Evolutionary conservation across 148 eudicot genomes (phyloP).

Genomic region (Arbutus unedo): DNA sequence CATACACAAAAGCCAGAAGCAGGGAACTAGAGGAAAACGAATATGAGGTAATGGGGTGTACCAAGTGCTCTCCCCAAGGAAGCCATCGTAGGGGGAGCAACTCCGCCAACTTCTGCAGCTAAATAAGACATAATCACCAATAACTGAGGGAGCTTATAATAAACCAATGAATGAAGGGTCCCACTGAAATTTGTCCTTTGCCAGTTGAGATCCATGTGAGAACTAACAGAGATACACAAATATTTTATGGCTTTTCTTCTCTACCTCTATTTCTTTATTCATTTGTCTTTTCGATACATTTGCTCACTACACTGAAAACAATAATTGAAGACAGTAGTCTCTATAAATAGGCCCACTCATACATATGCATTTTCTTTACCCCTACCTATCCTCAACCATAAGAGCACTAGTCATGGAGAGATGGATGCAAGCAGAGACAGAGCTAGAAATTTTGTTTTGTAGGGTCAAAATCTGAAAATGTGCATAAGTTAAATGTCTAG

Average conservation of each 20-base stretch:
- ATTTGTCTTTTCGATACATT: too few relatives aligned
- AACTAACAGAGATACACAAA: neutral
- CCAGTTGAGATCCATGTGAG: neutral
- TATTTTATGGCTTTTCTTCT: neutral
- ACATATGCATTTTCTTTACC: too few relatives aligned
- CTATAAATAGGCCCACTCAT: too few relatives aligned
- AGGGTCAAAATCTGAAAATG: too few relatives aligned
- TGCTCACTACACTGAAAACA: too few relatives aligned
- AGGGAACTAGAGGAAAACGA: neutral
- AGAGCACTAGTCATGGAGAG: too few relatives aligned
- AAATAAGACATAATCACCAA: neutral
- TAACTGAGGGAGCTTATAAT: neutral
- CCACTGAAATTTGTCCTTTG: neutral
- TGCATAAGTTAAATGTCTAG: too few relatives aligned
- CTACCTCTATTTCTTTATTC: neutral
- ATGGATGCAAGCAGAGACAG: too few relatives aligned
- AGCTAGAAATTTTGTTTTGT: too few relatives aligned
- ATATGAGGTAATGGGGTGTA: neutral
- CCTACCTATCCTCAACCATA: too few relatives aligned
- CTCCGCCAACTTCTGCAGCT: neutral
- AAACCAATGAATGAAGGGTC: neutral
- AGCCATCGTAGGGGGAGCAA: constrained; percentile 4
- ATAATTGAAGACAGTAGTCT: too few relatives aligned
- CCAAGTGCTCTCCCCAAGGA: constrained; percentile 10
- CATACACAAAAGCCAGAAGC: neutral